Evolutionary conservation across 371 early-diverging fungal genomes (phyloP), one percentile per base, ranked within the genome.

Genomic region (Actinomucor elegans): DNA sequence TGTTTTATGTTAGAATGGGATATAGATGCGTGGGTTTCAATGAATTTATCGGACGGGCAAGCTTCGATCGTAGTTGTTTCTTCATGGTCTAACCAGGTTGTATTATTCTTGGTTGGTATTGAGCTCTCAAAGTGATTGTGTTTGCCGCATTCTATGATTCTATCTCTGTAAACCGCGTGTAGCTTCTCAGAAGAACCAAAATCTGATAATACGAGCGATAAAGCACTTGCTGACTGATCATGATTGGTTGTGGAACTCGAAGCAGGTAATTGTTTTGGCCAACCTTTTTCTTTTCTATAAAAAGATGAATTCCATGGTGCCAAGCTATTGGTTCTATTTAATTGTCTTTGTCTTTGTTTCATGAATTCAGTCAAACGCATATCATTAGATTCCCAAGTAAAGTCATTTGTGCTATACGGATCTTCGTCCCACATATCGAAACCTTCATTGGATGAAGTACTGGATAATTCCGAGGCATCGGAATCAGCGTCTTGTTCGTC

Each of bases 391-490:
- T 77, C 59, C 77, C 77, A 77, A n/a, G 77, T 77, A 32, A 63
- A 77, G 33, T 77, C 77, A 36, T 77, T 77, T 28, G 73, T 73
- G 40, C 71, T 68, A 40, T 77, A 73, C 2, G 66, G 73, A 43
- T 77, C 77, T 50, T 77, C 77, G 37, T 77, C 77, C 77, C 77
- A 77, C 77, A 77, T 77, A 59, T 77, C 77, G 41, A 73, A 77
- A 1, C 67, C 69, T 27, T 26, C 59, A 28, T 40, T 48, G n/a
- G 26, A 27, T 17, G 41, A 58, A 15, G 52, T 28, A 23, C 52
- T 59, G 15, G 77, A 72, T 27, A 77, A 33, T 35, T 73, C 73
- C 5, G 77, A 77, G 15, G 71, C 71, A 44, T 58, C 67, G 23
- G 69, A 69, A 55, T 77, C 73, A 21, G 61, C 35, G 58, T 72